Conservation (phyloP, 2,329 filamentous ascomycete species). For the Clonostachys chloroleuca region DNA sequence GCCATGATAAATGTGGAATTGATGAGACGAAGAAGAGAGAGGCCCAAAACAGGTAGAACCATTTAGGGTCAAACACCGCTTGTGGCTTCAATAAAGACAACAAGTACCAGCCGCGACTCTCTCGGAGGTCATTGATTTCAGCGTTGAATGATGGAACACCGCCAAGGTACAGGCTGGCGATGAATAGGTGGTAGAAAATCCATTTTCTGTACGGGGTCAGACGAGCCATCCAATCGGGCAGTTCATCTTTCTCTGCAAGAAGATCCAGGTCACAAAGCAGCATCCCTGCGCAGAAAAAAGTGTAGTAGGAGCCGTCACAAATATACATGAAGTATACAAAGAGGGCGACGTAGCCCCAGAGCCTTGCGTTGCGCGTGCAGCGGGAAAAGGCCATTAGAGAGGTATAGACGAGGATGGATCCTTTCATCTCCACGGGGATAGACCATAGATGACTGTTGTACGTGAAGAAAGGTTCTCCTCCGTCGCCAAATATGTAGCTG, state of each 20-base stretch:
- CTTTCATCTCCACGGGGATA: conserved; percentile 59
- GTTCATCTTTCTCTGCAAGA: conserved; percentile 40
- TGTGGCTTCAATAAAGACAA: conserved; percentile 60
- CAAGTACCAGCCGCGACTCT: conserved; percentile 56
- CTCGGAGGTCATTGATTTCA: conserved; percentile 42
- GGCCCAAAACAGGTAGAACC: conserved; percentile 64
- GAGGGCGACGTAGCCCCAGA: conserved; percentile 47
- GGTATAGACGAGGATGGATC: conserved; percentile 61
- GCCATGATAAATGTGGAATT: conserved; percentile 51
- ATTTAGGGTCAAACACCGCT: conserved; percentile 62
- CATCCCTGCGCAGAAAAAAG: conserved; percentile 58
- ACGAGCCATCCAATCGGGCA: conserved; percentile 41
- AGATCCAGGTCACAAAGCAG: conserved; percentile 58
- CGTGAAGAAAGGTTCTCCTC: conserved; percentile 44
- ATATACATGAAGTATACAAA: conserved; percentile 65
- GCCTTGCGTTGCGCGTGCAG: conserved; percentile 46
- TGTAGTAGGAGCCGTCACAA: conserved; percentile 58
- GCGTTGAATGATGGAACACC: conserved; percentile 51
- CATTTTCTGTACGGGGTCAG: conserved; percentile 42
- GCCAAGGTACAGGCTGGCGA: conserved; percentile 49
- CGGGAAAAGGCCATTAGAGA: conserved; percentile 51
- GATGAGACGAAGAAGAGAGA: conserved; percentile 50
- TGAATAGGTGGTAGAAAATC: conserved; percentile 49
- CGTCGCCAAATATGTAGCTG: conserved; percentile 59
- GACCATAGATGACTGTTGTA: conserved; percentile 59